Conservation (phyloP, 2,329 filamentous ascomycete genomes). For the Aspergillus thermomutatus region DNA sequence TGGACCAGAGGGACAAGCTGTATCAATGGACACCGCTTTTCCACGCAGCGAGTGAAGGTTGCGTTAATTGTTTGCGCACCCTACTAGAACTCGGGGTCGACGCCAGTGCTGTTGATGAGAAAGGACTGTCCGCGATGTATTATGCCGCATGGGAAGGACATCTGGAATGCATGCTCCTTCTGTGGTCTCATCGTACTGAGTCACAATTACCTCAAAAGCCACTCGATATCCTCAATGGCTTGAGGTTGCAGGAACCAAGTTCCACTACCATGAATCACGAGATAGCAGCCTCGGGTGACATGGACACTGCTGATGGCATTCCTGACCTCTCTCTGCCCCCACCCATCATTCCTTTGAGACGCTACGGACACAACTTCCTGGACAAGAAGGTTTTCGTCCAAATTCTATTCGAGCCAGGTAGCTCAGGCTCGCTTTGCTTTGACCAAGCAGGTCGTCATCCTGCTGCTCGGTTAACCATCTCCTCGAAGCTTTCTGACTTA, state of each 20-base stretch:
- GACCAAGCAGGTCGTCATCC: constrained; percentile 97
- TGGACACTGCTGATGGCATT: constrained; percentile 77
- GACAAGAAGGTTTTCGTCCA: constrained; percentile 97
- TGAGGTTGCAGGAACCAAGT: constrained; percentile 26
- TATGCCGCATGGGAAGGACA: constrained; percentile 99
- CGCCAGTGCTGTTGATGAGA: constrained; percentile 81
- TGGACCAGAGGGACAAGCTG: constrained; percentile 90
- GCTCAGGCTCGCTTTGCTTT: constrained; percentile 73
- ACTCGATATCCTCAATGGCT: constrained; percentile 33
- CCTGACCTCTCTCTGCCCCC: constrained; percentile 88
- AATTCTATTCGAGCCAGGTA: constrained; percentile 75
- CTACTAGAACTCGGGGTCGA: constrained; percentile 77
- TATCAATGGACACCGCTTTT: constrained; percentile 98
- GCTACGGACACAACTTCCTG: constrained; percentile 97
- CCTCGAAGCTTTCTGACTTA: constrained; percentile 90
- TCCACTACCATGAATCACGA: constrained; percentile 25
- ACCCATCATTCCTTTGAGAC: constrained; percentile 88
- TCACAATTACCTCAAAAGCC: constrained; percentile 25
- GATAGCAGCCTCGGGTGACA: constrained; percentile 54
- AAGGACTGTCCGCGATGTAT: constrained; percentile 90
- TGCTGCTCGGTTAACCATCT: constrained; percentile 89
- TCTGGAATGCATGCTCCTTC: constrained; percentile 85
- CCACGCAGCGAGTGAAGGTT: constrained; percentile 93
- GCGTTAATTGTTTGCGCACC: constrained; percentile 79
- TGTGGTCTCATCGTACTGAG: constrained; percentile 48